Percentiles rank a stretch among this genome's conserved stretches.
Evolutionary conservation across 768 basidiomycete genomes (phyloP).

Genomic region (Lactarius hengduanensis): DNA sequence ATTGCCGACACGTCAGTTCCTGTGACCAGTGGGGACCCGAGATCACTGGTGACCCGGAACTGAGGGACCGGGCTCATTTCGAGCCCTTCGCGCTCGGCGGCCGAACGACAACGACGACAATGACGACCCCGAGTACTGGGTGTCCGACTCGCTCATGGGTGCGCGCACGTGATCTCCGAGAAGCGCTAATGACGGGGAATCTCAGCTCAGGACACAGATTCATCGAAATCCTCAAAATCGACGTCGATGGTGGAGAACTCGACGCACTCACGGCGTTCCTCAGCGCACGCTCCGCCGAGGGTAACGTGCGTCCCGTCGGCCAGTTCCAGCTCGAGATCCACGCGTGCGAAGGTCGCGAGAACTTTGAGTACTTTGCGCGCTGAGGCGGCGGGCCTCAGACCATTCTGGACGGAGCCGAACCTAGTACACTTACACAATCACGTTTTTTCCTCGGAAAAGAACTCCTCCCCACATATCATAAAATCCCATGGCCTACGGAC

Average conservation of each 20-base stretch:
- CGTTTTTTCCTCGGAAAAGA: no score
- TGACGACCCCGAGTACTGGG: slow-evolving; percentile 56
- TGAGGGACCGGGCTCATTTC: no score
- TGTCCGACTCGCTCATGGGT: slow-evolving; percentile 52
- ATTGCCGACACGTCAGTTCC: no score
- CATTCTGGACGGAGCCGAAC: slow-evolving; percentile 35
- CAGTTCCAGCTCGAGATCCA: slow-evolving; percentile 73
- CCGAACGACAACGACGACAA: slow-evolving; percentile 44
- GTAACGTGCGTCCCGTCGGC: slow-evolving; percentile 52
- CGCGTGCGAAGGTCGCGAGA: slow-evolving; percentile 34
- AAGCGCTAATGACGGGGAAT: background rate
- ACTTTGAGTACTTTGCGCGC: slow-evolving; percentile 51
- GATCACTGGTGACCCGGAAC: slow-evolving; percentile 35
- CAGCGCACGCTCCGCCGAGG: slow-evolving; percentile 34
- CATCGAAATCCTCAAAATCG: slow-evolving; percentile 70
- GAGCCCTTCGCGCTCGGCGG: slow-evolving; percentile 37
- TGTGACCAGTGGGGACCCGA: slow-evolving; percentile 42
- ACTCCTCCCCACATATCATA: no score
- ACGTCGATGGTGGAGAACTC: slow-evolving; percentile 69
- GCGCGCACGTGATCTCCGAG: slow-evolving; percentile 16
- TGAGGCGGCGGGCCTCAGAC: slow-evolving; percentile 65
- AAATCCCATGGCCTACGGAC: no score
- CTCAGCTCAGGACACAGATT: slow-evolving; percentile 57
- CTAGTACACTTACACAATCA: no score
- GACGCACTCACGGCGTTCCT: slow-evolving; percentile 52